Evolutionary conservation across 2,329 filamentous ascomycete genomes (phyloP), one percentile per base, ranked within the genome.

Genomic region (Paraphoma chrysanthemicola): DNA sequence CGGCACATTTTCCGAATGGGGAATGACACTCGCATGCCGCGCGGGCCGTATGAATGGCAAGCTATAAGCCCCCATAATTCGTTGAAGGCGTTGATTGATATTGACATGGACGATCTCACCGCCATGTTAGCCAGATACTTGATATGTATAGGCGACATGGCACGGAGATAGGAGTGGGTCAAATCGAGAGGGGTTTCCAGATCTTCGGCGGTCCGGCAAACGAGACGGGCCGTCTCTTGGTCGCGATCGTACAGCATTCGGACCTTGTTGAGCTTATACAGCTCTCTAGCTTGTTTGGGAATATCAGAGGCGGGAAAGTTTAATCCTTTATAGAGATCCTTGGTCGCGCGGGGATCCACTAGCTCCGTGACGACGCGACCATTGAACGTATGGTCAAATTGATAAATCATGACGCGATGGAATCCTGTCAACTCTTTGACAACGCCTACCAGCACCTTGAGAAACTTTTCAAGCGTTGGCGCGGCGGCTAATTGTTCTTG

Each of bases 1-100:
- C 92, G 88, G 73, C 93, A 97, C 89, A 97, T 94, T 75, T 96
- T 96, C 11, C 93, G 85, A 47, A 96, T 93, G 0, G 93, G 92
- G 68, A 97, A 97, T 0, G 91, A 91, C 0, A 97, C 92, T n/a
- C 93, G 85, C 91, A 95, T 96, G 4, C 92, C 92, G 44, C 84
- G 85, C 1, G 77, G 60, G 0, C 90, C 92, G 66, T 96, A 96
- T 0, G 89, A 86, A 71, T 97, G 93, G 58, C 92, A 96, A 1
- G 92, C 88, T 41, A 97, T 92, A 29, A 97, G 79, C 0, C 93
- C 93, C 93, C 93, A 97, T 0, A 97, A 79, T 66, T 96, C 90
- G 64, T 86, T 83, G 66, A 96, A 95, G 0, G 91, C 91, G 62
- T 92, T 95, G 69, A 97, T 91, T 1, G 92, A 96, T 58, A 97